Evolutionary conservation across 805 yeast species (phyloP).

Genomic region (Cyberlindnera amylophila): DNA sequence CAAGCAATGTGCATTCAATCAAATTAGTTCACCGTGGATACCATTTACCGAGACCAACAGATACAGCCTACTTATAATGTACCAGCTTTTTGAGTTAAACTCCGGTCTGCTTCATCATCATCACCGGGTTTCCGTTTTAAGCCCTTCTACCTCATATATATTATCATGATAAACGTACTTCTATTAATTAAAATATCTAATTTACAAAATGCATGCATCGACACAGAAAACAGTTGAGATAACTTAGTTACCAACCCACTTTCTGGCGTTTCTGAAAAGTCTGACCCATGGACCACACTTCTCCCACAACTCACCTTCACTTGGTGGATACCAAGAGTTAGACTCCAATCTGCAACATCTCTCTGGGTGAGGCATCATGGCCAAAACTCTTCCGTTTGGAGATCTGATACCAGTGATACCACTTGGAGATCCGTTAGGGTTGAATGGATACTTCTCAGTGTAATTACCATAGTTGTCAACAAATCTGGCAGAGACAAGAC

Average conservation of each 20-base stretch:
- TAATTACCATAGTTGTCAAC: constrained; percentile 87
- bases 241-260: constrained; percentile 64
- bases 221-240: too few species aligned
- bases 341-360: constrained; percentile 85
- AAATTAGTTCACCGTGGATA: too few species aligned
- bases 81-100: too few species aligned
- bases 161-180: too few species aligned
- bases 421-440: constrained; percentile 93
- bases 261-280: constrained; percentile 87
- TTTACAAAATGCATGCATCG: too few species aligned
- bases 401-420: constrained; percentile 92
- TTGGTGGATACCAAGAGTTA: constrained; percentile 86
- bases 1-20: too few species aligned
- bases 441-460: constrained; percentile 83
- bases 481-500: constrained; percentile 67
- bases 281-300: constrained; percentile 95
- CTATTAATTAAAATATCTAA: too few species aligned
- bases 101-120: too few species aligned
- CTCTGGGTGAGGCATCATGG: constrained; percentile 99
- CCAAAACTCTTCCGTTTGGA: constrained; percentile 91
- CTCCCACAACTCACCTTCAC: constrained; percentile 58
- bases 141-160: too few species aligned
- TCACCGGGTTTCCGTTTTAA: too few species aligned
- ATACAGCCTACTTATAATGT: too few species aligned
- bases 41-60: too few species aligned